Base-by-base conservation (phyloP, 176 grass and related monocot species). In the Cocos nucifera region DNA sequence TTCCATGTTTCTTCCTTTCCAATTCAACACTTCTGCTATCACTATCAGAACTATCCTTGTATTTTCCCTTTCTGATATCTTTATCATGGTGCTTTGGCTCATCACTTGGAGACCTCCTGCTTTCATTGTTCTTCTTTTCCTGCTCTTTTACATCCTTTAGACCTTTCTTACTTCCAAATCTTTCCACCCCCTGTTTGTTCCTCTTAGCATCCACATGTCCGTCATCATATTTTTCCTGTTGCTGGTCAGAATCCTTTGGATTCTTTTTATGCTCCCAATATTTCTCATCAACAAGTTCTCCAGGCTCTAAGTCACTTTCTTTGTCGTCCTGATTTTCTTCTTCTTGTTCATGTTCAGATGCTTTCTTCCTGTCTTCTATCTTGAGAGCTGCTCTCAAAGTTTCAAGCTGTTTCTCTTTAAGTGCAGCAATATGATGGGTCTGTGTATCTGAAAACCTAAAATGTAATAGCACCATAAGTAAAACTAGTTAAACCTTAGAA, bases 331-430 rank as follows among this genome's bases (percentile, higher is more conserved):
- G 75, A 44, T 44, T 44, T 44, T 44, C 35, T 44, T 80, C 62
- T 62, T 79, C 63, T 25, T 54, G 17, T 65, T 53, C 74, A 52
- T 67, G 58, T 63, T 73, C 71, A 69, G 35, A 44, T 44, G 35
- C 0, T 14, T 44, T 44, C 35, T 44, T 44, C 35, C 35, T 44
- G 9, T 22, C 48, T 7, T 85, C 63, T 60, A 96, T 70, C 50
- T 87, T 80, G 51, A 96, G 62, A 29, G 93, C 87, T 64, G 73
- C 76, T 70, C 84, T 80, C 56, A 97, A 25, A 8, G 73, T 88
- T 78, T 97, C 93, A 27, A 97, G 81, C 57, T 97, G 93, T 63
- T 81, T 88, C 73, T 91, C 84, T 72, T 97, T 97, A 51, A 78
- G 72, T 51, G 84, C 93, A 6, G 87, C 93, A 23, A 91, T 62